Conservation (phyloP, 768 basidiomycete genomes). For the Leccinum imitatum region DNA sequence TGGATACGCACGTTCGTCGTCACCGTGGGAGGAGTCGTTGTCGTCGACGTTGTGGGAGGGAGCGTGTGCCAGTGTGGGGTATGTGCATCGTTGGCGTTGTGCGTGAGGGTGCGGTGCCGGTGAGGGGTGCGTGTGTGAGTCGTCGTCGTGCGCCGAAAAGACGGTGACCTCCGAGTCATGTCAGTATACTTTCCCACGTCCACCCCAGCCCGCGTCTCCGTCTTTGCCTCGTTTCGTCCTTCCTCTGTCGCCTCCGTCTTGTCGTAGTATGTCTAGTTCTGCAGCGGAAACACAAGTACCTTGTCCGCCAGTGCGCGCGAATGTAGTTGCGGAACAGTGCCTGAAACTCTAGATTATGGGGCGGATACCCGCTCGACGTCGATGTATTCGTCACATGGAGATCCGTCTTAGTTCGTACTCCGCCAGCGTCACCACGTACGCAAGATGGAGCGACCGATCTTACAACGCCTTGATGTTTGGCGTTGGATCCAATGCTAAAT, state of each 20-base stretch:
- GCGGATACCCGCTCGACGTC: constrained; percentile 34
- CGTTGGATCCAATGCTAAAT: constrained; percentile 62
- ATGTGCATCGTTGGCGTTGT: no score
- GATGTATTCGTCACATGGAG: constrained; percentile 79
- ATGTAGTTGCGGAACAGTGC: constrained; percentile 93
- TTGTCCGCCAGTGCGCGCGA: constrained; percentile 53
- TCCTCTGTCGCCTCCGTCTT: constrained; percentile 69
- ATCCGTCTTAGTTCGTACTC: constrained; percentile 74
- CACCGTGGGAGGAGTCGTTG: no score
- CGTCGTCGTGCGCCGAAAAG: no score
- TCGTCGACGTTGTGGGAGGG: no score
- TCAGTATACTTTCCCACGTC: constrained; percentile 70
- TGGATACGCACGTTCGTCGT: no score
- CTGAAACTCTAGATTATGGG: constrained; percentile 75
- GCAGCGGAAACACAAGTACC: constrained; percentile 62
- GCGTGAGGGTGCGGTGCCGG: no score
- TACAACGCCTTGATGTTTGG: constrained; percentile 58
- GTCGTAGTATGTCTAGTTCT: constrained; percentile 69
- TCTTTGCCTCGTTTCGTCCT: constrained; percentile 47
- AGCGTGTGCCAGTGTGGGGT: no score
- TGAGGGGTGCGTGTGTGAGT: no score
- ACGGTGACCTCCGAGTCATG: neutral
- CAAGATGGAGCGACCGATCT: constrained; percentile 64
- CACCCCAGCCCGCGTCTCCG: constrained; percentile 60
- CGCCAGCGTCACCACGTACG: constrained; percentile 78